Percentiles rank a stretch among this genome's conserved stretches.
These are phyloP conservation scores for Smallanthus sonchifolius DNA, from an alignment of 129 eudicot species.

Conservation along the genomic window DNA sequence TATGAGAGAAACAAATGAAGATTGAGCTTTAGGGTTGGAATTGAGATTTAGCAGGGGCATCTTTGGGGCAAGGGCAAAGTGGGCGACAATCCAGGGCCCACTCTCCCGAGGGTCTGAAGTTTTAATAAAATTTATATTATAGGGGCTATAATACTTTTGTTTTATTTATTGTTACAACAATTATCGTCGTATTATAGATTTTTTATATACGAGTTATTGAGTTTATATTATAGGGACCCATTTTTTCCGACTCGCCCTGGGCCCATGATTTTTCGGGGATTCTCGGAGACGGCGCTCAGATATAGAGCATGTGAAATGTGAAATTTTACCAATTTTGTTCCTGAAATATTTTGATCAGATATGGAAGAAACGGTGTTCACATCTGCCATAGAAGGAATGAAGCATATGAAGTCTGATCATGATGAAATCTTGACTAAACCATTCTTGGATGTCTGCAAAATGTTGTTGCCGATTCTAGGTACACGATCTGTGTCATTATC, in stretches of 20 bases:
- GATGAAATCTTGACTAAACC: slow-evolving; percentile 72
- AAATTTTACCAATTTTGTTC: background rate
- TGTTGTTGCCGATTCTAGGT: slow-evolving; percentile 76
- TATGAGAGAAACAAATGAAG: background rate
- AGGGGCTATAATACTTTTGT: no score
- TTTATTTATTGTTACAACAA: no score
- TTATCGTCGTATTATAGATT: no score
- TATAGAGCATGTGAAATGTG: background rate
- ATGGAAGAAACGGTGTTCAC: slow-evolving; percentile 72
- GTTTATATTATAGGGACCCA: no score
- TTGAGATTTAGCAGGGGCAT: background rate
- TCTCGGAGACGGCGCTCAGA: no score
- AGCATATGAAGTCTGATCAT: slow-evolving; percentile 62
- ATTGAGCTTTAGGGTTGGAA: background rate
- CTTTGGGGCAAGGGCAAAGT: no score
- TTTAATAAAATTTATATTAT: no score
- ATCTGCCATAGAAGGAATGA: slow-evolving; percentile 65
- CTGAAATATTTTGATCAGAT: slow-evolving; percentile 4
- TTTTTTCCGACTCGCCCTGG: no score
- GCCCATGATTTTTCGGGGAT: no score
- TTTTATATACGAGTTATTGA: no score
- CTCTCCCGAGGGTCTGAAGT: no score
- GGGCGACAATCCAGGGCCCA: no score
- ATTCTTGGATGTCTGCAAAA: slow-evolving; percentile 78
- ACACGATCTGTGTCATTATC: background rate